Base-by-base conservation (phyloP, 2,329 filamentous ascomycete species). In the Mollisia scopiformis region DNA sequence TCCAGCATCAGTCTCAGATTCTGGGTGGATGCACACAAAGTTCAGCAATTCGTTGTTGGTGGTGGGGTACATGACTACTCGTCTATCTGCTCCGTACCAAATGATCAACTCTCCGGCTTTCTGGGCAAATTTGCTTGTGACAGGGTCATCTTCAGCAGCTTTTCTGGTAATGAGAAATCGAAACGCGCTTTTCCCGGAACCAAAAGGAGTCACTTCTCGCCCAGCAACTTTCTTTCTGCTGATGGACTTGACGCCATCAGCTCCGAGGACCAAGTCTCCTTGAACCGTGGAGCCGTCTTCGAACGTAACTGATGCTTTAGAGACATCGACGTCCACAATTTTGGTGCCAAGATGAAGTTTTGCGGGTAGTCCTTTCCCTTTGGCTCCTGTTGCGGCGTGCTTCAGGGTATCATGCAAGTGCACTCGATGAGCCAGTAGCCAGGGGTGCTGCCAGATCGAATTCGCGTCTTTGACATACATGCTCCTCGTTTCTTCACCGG, bases 361-460 rank as follows among this genome's bases (percentile, higher is more conserved):
- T 3, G 75, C 78, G 2, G 71, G 74, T 19, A 61, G 74, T 1
- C 68, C 76, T 3, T 66, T 71, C 0, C 76, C 76, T 11, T 74
- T 71, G 0, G 69, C 67, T 2, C 70, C 72, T 1, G 75, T 78
- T 0, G 84, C 84, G 2, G 74, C 62, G 7, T 71, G 66, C 69
- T 84, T 86, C 31, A 88, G 71, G 5, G 76, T 73, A 19, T 80
- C 77, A 65, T 88, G 84, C 16, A 87, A 75, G 55, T 77, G 72
- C 4, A 83, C 77, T 1, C 84, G 79, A 62, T 87, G 84, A 6
- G 78, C 79, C 2, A 87, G 75, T 2, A 79, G 76, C 84, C 84
- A 83, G 30, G 75, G 73, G 66, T 83, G 77, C 59, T 82, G 78
- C 82, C 81, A 84, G n/a, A 77, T 71, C 49, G 75, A 74, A 59